Base-by-base conservation (phyloP, 352 stramenopile genomes). In the Pythium apleroticum region DNA sequence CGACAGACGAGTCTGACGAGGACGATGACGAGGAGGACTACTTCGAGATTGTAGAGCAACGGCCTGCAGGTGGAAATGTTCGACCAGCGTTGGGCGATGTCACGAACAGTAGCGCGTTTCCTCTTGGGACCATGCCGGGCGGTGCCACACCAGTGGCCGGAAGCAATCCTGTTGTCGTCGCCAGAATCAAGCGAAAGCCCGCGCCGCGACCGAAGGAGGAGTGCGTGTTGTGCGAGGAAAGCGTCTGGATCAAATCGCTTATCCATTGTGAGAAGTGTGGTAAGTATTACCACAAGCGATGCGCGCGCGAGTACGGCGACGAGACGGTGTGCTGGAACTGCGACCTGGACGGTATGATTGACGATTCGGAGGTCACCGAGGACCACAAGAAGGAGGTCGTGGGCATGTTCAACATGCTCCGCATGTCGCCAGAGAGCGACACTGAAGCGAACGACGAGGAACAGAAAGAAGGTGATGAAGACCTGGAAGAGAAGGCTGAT, bases 321-420 rank as follows among this genome's bases (percentile, higher is more conserved):
- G 81, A 88, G 22, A 83, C 66, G 9, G 60, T 82, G 14, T 93
- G 85, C 68, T 93, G 83, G 81, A 86, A 89, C 27, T 93, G 85
- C 53, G 81, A 91, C 57, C 66, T 87, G 43, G 76, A 86, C 30
- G 79, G 73, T 9, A 80, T 92, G 69, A 91, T 93, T 57, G 83
- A 93, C 41, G 85, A 93, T 54, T 89, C 71, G 9, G 83, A 91
- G 37, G 66, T 93, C 19, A 85, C 84, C 5, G 72, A 86, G 55
- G 72, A 76, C 24, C 66, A 80, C 12, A 76, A 66, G 10, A 76
- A 88, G 22, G 54, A 84, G 45, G 57, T 78, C 43, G 30, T 82
- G 49, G 57, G 59, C 12, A 73, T 91, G 76, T 74, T 82, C 50
- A 78, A 73, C 28, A 70, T 71, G 0, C 63, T 93, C 27, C 76